phyloP scores from a whole-genome alignment of 1,284 basidiomycete species.

The Afroboletus lepidellus region DNA sequence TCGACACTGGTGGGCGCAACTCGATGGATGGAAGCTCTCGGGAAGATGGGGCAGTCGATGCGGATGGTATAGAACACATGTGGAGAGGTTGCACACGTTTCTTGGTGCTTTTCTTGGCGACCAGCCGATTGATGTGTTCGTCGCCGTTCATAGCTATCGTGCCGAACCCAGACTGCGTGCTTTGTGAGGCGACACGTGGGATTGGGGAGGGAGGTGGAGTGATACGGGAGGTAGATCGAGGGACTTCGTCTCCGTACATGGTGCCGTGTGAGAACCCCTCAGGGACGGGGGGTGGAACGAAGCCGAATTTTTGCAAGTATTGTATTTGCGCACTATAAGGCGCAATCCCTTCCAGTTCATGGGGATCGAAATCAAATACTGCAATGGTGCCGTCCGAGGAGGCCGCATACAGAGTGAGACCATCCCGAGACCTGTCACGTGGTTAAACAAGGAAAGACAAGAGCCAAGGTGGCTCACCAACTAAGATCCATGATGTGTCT shows the following conservation, averaged over 20 bases:
- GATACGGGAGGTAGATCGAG: slow-evolving; percentile 36
- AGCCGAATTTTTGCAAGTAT: slow-evolving; percentile 80
- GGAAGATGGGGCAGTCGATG: slow-evolving; percentile 25
- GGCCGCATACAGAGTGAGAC: slow-evolving; percentile 88
- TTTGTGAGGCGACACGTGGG: slow-evolving; percentile 31
- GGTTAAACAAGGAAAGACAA: slow-evolving; percentile 8
- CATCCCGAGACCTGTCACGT: slow-evolving; percentile 80
- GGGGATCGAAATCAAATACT: slow-evolving; percentile 77
- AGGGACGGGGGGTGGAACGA: slow-evolving; percentile 60
- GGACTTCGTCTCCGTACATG: slow-evolving; percentile 26
- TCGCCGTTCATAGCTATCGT: slow-evolving; percentile 38
- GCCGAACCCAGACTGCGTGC: slow-evolving; percentile 40
- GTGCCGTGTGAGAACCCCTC: slow-evolving; percentile 62
- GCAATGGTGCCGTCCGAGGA: slow-evolving; percentile 95
- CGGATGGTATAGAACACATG: slow-evolving; percentile 39
- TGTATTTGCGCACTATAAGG: slow-evolving; percentile 71
- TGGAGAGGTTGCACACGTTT: slow-evolving; percentile 60
- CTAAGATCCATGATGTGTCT: slow-evolving; percentile 93
- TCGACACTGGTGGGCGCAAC: slow-evolving; percentile 19
- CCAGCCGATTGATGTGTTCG: slow-evolving; percentile 67
- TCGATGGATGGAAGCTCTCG: slow-evolving; percentile 15
- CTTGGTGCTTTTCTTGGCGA: slow-evolving; percentile 73
- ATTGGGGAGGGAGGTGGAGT: slow-evolving; percentile 50
- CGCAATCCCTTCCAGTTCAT: slow-evolving; percentile 83
- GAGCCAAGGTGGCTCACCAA: slow-evolving; percentile 58